Evolutionary conservation across 352 stramenopile genomes (phyloP), one percentile per base, ranked within the genome.

Genomic region (Phytophthora pluvialis): DNA sequence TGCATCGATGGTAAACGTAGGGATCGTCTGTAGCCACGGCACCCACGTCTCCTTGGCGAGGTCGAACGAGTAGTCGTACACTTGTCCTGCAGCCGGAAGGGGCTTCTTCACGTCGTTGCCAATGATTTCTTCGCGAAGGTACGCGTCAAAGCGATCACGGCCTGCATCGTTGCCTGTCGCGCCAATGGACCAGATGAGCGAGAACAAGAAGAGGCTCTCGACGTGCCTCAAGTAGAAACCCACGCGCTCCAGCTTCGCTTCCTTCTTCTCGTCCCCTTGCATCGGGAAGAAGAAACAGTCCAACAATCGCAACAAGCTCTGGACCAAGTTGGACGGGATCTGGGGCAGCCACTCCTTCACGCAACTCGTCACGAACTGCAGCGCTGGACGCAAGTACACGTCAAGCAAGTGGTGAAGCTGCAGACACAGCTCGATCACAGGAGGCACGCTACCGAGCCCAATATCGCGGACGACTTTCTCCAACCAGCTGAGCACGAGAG

Each of bases 31-130:
- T 32, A 98, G 84, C 94, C 94, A 98, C 4, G 73, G 77, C 0
- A 97, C 75, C 95, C 95, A 98, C 0, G 51, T 59, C 40, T 94
- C 84, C 13, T 81, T 91, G 4, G 63, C 29, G 3, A 92, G 45
- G 52, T 97, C 90, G 38, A 97, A 97, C n/a, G 81, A 83, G 61
- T 96, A 98, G 63, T 98, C 93, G 56, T 98, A 98, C 4, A 98
- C 80, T 35, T 90, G 73, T 4, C 89, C 83, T 4, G 55, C 62
- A 1, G 66, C 32, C 21, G 93, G 93, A 29, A 96, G 64, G 4
- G 60, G 67, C 36, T 81, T 80, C 28, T 90, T 81, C 1, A 75
- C 62, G 32, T 74, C 78, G 59, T 91, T 87, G 0, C 70, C 64
- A 10, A 77, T 28, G 52, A 98, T 89, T 61, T 98, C 89, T 49